Evolutionary conservation across 164 flowering plant genomes (phyloP), one percentile per base, ranked within the genome.

Genomic region (Chloranthus sessilifolius): DNA sequence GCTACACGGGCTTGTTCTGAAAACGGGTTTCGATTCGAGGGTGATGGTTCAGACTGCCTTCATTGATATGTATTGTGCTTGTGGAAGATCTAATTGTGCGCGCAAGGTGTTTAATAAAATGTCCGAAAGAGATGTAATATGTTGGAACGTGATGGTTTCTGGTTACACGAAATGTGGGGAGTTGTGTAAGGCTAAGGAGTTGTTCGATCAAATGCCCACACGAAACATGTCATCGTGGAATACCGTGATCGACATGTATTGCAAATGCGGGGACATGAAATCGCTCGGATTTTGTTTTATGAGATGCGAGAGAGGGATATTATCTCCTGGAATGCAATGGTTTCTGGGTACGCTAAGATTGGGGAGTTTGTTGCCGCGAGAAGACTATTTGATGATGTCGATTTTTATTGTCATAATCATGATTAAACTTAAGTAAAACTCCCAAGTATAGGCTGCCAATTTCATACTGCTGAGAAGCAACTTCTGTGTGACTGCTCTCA

Each of bases 131-230:
- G 67, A 67, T 67, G 59, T 58, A n/a, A 58, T 67, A 30, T 62
- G 67, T 40, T 67, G 71, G 71, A 62, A 62, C 28, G 62, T 64
- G 9, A 62, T 67, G 63, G 44, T 67, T n/a, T 47, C 60, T 27
- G 71, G 60, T 30, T 58, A 53, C 19, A 36, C 47, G 16, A 62
- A 61, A 43, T 50, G 60, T 15, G 71, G 67, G 12, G 58, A 67
- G 19, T 54, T 53, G n/a, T 7, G 23, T n/a, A 15, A n/a, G 4
- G 71, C 67, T 4, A 26, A 35, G 19, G 50, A 50, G 43, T 49
- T 67, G 29, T 67, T 67, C 7, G 63, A 67, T 47, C 25, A 9
- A 19, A 67, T 63, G 66, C 67, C 71, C 3, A 24, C 5, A 12
- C 62, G 40, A 47, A 53, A 62, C 40, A 28, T 53, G 0, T 58